Evolutionary conservation across 2,329 filamentous ascomycete genomes (phyloP).

Genomic region (Albifimbria verrucaria): DNA sequence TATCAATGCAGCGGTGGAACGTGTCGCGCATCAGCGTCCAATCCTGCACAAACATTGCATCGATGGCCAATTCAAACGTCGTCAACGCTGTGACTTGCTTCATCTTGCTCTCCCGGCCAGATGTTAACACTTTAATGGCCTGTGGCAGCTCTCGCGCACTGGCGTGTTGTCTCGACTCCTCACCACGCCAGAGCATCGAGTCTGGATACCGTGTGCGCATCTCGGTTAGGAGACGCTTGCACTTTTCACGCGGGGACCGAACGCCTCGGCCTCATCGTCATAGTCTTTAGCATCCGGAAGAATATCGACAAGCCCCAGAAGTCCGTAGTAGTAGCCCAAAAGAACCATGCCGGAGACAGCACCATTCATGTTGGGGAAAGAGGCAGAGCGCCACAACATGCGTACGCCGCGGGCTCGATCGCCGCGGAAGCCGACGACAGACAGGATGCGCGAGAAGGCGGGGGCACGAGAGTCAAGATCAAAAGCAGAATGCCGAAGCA

Average conservation of each 20-base stretch:
- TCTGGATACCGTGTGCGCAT: conserved; percentile 80
- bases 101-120: conserved; percentile 65
- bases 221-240: conserved; percentile 62
- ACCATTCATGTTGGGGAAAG: conserved; percentile 87
- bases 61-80: conserved; percentile 78
- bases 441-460: conserved; percentile 84
- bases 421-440: conserved; percentile 86
- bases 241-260: conserved; percentile 71
- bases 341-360: conserved; percentile 80
- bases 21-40: conserved; percentile 71
- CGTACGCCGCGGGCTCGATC: conserved; percentile 78
- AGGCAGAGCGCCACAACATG: conserved; percentile 88
- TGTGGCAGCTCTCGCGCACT: conserved; percentile 63
- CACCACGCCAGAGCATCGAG: conserved; percentile 80
- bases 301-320: conserved; percentile 86
- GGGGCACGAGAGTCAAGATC: conserved; percentile 89
- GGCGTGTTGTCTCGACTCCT: conserved; percentile 76
- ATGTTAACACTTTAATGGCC: conserved; percentile 63
- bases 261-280: conserved; percentile 52
- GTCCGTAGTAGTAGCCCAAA: conserved; percentile 82
- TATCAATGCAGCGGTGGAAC: conserved; percentile 71
- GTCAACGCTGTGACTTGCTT: conserved; percentile 85
- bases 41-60: conserved; percentile 74
- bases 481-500: conserved; percentile 86
- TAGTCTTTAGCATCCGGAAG: conserved; percentile 59